Base-by-base conservation (phyloP, 2,329 filamentous ascomycete genomes). In the Xylaria sp. region DNA sequence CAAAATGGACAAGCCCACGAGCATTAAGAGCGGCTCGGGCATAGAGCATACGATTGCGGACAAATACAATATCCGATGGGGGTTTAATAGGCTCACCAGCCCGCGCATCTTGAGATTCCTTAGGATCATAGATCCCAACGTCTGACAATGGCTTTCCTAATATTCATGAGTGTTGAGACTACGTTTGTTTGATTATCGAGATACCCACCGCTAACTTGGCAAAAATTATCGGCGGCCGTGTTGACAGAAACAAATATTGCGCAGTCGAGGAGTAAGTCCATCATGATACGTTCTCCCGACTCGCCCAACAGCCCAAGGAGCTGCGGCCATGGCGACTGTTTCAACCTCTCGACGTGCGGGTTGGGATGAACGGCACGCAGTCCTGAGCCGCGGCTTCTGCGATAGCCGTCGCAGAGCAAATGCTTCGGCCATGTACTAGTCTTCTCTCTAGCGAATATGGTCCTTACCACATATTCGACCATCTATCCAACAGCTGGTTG, bases 11-110 rank as follows among this genome's bases (percentile, higher is more conserved):
- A 7, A 78, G 72, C 2, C 89, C 87, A 62, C 82, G 83, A 2
- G 84, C 78, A 64, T 88, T 93, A 24, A 92, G 75, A 1, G 83
- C 80, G 18, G 91, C 84, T 63, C 85, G 86, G 19, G 90, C 88
- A 72, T 97, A 97, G 45, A 97, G 79, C 78, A 97, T 95, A 18
- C 91, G 85, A 66, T 84, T 91, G 55, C 92, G 86, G 43, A 92
- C 84, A 65, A 99, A 88, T 1, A 78, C 74, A 52, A 97, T 91
- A 16, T 85, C 82, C 39, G 81, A 82, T 8, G 79, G 76, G 16
- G 72, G 52, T 59, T 66, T 68, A 43, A 58, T 61, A 52, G 56
- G 19, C n/a, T 22, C 37, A 54, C 47, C n/a, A 38, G 21, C 11
- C 19, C 38, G 38, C 18, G 34, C 44, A 43, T 51, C 34, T 48